Percentiles rank a stretch among this genome's conserved stretches.
Evolutionary conservation across 495 filamentous ascomycete genomes (phyloP).

Genomic region (Penicillium egyptiacum): DNA sequence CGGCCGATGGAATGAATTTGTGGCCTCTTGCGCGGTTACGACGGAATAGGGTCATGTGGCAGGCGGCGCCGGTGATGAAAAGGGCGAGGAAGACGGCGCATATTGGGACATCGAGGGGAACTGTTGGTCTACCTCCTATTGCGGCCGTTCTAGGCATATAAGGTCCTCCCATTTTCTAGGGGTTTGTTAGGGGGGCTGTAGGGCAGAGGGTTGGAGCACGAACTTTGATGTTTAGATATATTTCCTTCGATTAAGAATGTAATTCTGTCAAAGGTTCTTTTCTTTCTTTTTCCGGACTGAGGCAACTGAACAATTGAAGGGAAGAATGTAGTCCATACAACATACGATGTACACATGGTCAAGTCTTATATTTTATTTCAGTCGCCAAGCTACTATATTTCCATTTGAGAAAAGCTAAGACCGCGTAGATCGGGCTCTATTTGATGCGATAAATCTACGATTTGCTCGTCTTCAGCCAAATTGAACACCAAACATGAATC

Average conservation of each 20-base stretch:
- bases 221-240: background rate
- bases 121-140: slow-evolving; percentile 60
- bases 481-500: background rate
- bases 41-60: slow-evolving; percentile 66
- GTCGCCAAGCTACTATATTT: background rate
- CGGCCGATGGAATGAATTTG: slow-evolving; percentile 68
- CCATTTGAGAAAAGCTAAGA: background rate
- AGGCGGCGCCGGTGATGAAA: slow-evolving; percentile 57
- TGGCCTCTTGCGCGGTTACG: slow-evolving; percentile 56
- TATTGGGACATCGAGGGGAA: slow-evolving; percentile 61
- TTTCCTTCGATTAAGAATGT: background rate
- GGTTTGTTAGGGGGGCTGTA: background rate
- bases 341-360: background rate
- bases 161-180: slow-evolving; percentile 27
- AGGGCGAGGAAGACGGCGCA: slow-evolving; percentile 62
- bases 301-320: background rate
- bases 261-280: background rate
- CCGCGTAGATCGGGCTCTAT: background rate
- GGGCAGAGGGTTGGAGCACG: background rate
- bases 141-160: slow-evolving; percentile 49
- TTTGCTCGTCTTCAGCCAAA: background rate
- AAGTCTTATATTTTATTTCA: background rate
- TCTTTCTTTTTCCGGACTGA: background rate
- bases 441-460: background rate
- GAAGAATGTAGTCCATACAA: background rate